These are phyloP conservation scores for Pythium guiyangense DNA, from an alignment of 352 stramenopile genomes.

Conservation along the genomic window DNA sequence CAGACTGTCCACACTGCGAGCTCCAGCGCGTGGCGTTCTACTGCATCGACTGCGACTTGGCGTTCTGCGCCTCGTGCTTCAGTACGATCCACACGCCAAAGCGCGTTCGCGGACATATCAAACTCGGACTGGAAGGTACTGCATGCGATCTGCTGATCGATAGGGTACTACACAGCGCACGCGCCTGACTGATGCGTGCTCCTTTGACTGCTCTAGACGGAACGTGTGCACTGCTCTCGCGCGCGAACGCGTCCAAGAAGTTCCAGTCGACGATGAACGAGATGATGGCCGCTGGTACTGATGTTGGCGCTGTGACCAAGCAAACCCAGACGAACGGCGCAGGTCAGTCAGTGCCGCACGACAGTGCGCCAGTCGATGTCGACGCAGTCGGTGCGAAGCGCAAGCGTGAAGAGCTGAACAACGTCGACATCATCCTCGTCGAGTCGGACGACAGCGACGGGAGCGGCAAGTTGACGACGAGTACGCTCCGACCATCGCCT, in stretches of 20 bases:
- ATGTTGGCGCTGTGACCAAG: background rate
- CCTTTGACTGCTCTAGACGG: slow-evolving; percentile 19
- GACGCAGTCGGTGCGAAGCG: slow-evolving; percentile 26
- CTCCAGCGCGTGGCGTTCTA: slow-evolving; percentile 34
- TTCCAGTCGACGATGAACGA: slow-evolving; percentile 40
- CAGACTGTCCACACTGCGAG: slow-evolving; percentile 66
- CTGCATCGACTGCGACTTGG: slow-evolving; percentile 57
- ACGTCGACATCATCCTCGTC: slow-evolving; percentile 60
- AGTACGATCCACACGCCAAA: slow-evolving; percentile 38
- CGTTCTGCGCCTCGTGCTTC: slow-evolving; percentile 60
- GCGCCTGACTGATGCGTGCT: no score
- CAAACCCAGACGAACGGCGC: background rate
- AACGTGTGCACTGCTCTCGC: slow-evolving; percentile 31
- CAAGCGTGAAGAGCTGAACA: slow-evolving; percentile 24
- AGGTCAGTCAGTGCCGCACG: no score
- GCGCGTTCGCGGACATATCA: slow-evolving; percentile 27
- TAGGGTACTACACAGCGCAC: no score
- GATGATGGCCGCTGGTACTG: slow-evolving; percentile 17
- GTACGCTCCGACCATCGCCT: background rate
- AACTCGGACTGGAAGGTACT: slow-evolving; percentile 37
- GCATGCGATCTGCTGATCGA: background rate
- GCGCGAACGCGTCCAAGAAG: slow-evolving; percentile 36
- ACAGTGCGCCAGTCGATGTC: background rate
- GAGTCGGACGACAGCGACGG: slow-evolving; percentile 43
- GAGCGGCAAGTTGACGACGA: background rate